phyloP scores from a whole-genome alignment of 164 flowering plant species.

The Chimonanthus salicifolius region DNA sequence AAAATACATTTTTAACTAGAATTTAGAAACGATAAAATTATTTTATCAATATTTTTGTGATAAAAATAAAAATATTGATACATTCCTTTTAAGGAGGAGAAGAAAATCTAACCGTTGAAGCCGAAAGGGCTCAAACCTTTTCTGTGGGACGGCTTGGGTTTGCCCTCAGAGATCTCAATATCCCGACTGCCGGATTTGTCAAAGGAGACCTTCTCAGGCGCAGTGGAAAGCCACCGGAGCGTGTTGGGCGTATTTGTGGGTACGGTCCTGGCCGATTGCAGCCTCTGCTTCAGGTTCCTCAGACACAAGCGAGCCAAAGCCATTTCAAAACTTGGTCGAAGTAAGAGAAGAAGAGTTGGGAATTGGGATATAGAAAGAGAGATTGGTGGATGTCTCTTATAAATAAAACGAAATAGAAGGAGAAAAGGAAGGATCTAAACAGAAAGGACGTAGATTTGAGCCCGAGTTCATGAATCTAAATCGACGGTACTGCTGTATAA shows the following conservation, averaged over 20 bases:
- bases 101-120: constrained; percentile 3
- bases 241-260: constrained; percentile 7
- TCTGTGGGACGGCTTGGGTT: not conserved
- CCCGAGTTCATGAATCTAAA: no score
- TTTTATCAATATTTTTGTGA: no score
- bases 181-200: constrained; percentile 6
- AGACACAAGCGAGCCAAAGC: constrained; percentile 11
- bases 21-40: no score
- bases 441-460: no score
- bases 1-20: no score
- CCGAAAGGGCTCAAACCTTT: constrained; percentile 4
- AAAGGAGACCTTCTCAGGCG: constrained; percentile 5
- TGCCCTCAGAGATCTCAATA: constrained; percentile 8
- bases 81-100: not conserved
- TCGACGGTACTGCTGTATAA: no score
- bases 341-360: not conserved
- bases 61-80: no score
- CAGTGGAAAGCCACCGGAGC: constrained; percentile 19
- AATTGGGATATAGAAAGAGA: no score
- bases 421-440: no score
- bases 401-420: no score
- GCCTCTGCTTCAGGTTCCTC: constrained; percentile 12
- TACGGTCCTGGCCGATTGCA: constrained; percentile 12
- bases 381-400: no score
- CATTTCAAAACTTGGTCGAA: not conserved